These are phyloP conservation scores for Omphalotus olearius DNA, from an alignment of 1,284 basidiomycete genomes.

Conservation along the genomic window DNA sequence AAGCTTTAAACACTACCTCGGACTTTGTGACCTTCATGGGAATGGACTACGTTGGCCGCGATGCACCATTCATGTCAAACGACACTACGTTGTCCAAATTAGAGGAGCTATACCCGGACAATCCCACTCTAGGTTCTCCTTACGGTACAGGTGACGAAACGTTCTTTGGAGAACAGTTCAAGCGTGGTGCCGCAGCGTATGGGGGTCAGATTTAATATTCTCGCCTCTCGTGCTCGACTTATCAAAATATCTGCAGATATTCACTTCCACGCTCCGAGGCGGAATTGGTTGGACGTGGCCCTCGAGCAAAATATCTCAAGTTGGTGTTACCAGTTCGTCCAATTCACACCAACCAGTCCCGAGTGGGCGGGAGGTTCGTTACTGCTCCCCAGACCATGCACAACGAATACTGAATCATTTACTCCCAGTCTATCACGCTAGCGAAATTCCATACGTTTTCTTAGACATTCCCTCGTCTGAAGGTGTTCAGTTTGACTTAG, in stretches of 20 bases:
- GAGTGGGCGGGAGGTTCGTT: conserved; percentile 5
- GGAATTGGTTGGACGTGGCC: not conserved
- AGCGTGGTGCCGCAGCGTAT: conserved; percentile 1
- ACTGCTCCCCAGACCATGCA: not conserved
- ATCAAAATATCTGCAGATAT: not conserved
- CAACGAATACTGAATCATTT: not conserved
- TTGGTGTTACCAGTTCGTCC: conserved; percentile 5
- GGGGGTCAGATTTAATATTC: not conserved
- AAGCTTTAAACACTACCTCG: conserved; percentile 1
- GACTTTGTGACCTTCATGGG: conserved; percentile 2
- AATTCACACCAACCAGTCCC: not conserved
- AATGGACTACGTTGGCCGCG: not conserved
- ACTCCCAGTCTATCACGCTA: conserved; percentile 1
- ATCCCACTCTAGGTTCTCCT: conserved; percentile 2
- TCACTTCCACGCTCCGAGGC: not conserved
- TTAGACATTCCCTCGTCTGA: not conserved
- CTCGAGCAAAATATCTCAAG: not conserved
- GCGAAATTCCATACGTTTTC: conserved; percentile 6
- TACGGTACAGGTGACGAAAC: conserved; percentile 5
- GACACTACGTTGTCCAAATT: not conserved
- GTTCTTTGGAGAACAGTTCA: conserved; percentile 7
- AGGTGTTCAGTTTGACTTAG: not conserved
- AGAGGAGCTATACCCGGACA: conserved; percentile 2
- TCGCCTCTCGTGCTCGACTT: not conserved
- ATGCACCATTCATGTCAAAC: not conserved